phyloP scores from a whole-genome alignment of 140 eudicot species.

The Flaveria floridana region DNA sequence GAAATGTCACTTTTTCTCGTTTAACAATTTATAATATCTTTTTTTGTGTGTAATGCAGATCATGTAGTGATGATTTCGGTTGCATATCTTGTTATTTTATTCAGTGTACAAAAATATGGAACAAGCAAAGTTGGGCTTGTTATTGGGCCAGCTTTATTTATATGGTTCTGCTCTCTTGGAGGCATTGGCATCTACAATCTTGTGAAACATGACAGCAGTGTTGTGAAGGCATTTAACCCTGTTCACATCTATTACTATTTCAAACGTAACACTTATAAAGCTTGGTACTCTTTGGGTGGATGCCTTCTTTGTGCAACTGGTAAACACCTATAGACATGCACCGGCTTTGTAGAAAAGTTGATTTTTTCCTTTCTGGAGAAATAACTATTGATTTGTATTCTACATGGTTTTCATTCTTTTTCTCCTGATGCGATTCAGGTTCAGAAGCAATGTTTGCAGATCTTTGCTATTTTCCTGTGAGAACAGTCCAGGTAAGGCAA shows the following conservation, averaged over 20 bases:
- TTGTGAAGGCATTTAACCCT: constrained; percentile 86
- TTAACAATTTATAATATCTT: constrained; percentile 20
- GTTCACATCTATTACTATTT: constrained; percentile 76
- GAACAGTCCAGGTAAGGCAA: constrained; percentile 79
- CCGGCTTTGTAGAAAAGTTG: neutral
- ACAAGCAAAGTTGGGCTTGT: constrained; percentile 96
- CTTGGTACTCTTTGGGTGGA: constrained; percentile 96
- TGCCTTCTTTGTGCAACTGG: constrained; percentile 95
- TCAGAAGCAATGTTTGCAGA: constrained; percentile 99
- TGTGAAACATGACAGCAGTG: constrained; percentile 71
- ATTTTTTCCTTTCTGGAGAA: neutral
- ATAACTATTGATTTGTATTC: neutral
- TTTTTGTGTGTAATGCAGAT: constrained; percentile 56
- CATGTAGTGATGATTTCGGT: constrained; percentile 84
- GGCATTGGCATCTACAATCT: constrained; percentile 94
- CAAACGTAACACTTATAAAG: constrained; percentile 77
- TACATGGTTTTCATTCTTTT: constrained; percentile 24
- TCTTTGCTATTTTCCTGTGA: constrained; percentile 93
- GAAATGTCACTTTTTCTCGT: constrained; percentile 7
- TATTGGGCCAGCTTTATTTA: constrained; percentile 87
- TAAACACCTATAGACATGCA: constrained; percentile 32
- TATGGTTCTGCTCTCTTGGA: constrained; percentile 94
- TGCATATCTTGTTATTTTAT: constrained; percentile 70
- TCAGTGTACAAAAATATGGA: constrained; percentile 92
- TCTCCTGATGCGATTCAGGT: constrained; percentile 48